Base-by-base conservation (phyloP, 768 basidiomycete genomes). In the Lactarius tabidus region DNA sequence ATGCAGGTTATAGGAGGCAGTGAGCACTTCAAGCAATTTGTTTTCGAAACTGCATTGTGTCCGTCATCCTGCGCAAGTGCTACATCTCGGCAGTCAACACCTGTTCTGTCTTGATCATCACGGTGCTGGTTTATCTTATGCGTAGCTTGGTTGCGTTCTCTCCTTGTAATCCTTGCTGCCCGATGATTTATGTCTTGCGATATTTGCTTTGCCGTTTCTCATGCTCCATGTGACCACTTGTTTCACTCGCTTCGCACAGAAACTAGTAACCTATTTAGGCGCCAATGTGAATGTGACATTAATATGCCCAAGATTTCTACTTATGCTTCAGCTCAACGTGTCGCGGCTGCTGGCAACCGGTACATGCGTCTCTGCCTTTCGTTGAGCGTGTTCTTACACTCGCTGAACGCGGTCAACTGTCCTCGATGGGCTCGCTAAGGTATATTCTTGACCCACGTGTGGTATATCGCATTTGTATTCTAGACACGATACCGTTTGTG, bases 121-220 rank as follows among this genome's bases (percentile, higher is more conserved):
- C 60, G 39, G 57, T 62, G 51, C 65, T 66, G 65, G 65, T 66
- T 66, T 62, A 66, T 66, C 65, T 66, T 66, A 57, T 59, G 65
- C 65, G 65, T 66, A 66, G 65, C 65, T 66, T 66, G 65, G 65
- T 66, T 66, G 65, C 57, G 65, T 66, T 66, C 65, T 66, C 64
- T 59, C 55, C 61, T 63, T 66, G 65, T 66, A 66, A 55, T 66
- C 60, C 65, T 66, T 66, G 65, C 60, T 62, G 17, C 65, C 65
- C 57, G 60, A 62, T 62, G 65, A 66, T 66, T 66, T 66, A 66
- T 66, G 56, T 66, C 61, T 54, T 66, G 65, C 61, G 65, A 66
- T 66, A 62, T 66, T 66, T 66, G 65, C 65, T 66, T 66, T 66
- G 65, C 65, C 65, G 60, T 66, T 62, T 59, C 65, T 66, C 60